A percentile compares a stretch with the other conserved stretches of the same genome.
Evolutionary conservation across 2,329 filamentous ascomycete genomes (phyloP).

Genomic region (Phaeomoniella chlamydospora): DNA sequence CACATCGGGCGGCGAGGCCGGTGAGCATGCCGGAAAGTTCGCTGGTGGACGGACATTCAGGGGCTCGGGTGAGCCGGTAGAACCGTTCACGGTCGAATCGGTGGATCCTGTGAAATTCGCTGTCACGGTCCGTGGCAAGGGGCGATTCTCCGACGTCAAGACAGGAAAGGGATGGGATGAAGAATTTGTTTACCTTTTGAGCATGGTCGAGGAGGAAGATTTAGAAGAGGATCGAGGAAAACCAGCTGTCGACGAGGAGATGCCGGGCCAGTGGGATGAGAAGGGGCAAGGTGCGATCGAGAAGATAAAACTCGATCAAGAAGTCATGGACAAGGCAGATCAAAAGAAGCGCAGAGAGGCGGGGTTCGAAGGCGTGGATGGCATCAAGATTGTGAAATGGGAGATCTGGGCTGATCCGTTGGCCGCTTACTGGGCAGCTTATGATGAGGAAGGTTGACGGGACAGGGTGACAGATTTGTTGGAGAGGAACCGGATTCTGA

Average conservation of each 20-base stretch:
- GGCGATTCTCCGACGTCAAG: conserved; percentile 18
- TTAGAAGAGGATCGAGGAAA: neutral
- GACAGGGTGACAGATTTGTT: neutral
- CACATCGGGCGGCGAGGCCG: conserved; percentile 19
- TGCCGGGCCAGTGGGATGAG: neutral
- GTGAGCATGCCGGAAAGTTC: conserved; percentile 9
- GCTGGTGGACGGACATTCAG: neutral
- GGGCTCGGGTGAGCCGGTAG: neutral
- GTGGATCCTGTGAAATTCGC: conserved; percentile 9
- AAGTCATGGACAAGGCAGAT: neutral
- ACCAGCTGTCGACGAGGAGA: neutral
- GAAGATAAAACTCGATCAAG: neutral
- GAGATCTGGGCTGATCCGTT: conserved; percentile 30
- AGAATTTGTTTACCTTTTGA: conserved; percentile 24
- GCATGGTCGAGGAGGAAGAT: conserved; percentile 18
- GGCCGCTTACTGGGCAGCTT: conserved; percentile 25
- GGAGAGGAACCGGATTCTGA: too few relatives aligned
- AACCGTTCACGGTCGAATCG: conserved; percentile 3
- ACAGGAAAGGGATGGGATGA: conserved; percentile 26
- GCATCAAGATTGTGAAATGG: conserved; percentile 24
- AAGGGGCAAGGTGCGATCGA: too few relatives aligned
- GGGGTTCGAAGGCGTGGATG: conserved; percentile 4
- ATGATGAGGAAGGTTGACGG: conserved; percentile 6
- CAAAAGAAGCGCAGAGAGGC: neutral
- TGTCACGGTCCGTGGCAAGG: conserved; percentile 22